Evolutionary conservation across 2,329 filamentous ascomycete species (phyloP), one percentile per base, ranked within the genome.

Genomic region (Fusarium nanum): DNA sequence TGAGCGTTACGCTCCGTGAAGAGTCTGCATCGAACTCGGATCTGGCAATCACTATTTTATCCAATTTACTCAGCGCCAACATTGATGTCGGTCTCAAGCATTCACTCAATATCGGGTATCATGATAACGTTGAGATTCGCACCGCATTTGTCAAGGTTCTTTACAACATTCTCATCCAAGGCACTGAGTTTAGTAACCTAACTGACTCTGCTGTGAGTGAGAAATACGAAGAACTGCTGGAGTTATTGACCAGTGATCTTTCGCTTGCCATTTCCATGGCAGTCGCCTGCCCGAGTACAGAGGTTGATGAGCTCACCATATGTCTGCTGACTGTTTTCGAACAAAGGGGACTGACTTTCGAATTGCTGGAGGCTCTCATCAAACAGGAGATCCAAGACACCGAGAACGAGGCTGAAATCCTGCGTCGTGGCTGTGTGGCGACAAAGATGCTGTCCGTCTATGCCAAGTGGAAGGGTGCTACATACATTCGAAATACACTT

Each of bases 401-500:
- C 85, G 90, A 92, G 75, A 91, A 89, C 56, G 90, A 92, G 74
- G 85, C 89, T 3, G 90, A 92, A 72, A 83, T 92, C 23, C 78
- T 92, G 13, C 85, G 90, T n/a, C 83, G 89, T 52, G 90, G 90
- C 32, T 91, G 89, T 70, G 89, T 92, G 3, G 88, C 89, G n/a
- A 92, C 90, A 3, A 92, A 92, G 76, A 90, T 92, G 85, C 83
- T 92, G 4, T 91, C 90, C 1, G 84, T 91, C 10, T 92, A 91
- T 72, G 89, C 89, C 7, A 92, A 90, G 74, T 92, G 90, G 90
- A 92, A 91, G 78, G 90, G 90, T 14, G 81, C 85, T 18, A 77
- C 83, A 6, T 92, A 92, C 74, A 83, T 92, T 37, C 88, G 87
- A 70, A 81, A 83, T 16, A 92, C 90, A 3, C 81, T 92, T 12